Percentiles rank a stretch among this genome's conserved stretches.
These are phyloP conservation scores for Carex littledalei DNA, from an alignment of 176 grass and related monocot species.

Conservation along the genomic window DNA sequence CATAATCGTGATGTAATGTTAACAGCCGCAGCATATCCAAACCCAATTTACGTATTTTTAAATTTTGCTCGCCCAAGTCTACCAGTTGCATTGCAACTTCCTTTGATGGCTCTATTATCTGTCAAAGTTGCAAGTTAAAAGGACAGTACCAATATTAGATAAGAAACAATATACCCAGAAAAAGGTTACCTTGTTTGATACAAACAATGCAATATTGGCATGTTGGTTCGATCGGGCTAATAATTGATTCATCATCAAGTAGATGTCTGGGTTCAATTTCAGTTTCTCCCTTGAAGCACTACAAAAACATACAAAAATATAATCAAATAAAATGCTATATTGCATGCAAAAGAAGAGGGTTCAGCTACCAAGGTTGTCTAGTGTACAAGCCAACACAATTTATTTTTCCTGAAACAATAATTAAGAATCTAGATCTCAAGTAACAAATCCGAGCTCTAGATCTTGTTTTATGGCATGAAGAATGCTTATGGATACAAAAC, in stretches of 20 bases:
- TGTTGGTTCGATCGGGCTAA: constrained; percentile 49
- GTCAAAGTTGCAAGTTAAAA: constrained; percentile 17
- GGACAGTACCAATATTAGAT: background rate
- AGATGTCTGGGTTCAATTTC: constrained; percentile 61
- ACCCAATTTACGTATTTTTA: constrained; percentile 54
- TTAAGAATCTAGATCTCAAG: background rate
- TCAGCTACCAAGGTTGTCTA: too few relatives aligned
- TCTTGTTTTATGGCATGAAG: background rate
- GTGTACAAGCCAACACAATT: too few relatives aligned
- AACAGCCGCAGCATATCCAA: constrained; percentile 81
- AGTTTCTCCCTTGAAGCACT: constrained; percentile 69
- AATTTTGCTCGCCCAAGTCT: constrained; percentile 52
- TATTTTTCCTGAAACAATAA: too few relatives aligned
- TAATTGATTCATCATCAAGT: constrained; percentile 57
- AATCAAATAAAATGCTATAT: background rate
- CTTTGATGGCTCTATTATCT: constrained; percentile 92
- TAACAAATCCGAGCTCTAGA: background rate
- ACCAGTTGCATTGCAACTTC: constrained; percentile 86
- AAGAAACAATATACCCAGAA: constrained; percentile 19
- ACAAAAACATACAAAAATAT: constrained; percentile 24
- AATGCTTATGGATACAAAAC: background rate
- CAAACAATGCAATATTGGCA: constrained; percentile 72
- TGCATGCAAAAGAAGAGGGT: background rate
- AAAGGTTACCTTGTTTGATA: constrained; percentile 68
- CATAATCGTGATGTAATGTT: constrained; percentile 77